Conservation (phyloP, 2,329 filamentous ascomycete genomes). For the Byssothecium circinans region DNA sequence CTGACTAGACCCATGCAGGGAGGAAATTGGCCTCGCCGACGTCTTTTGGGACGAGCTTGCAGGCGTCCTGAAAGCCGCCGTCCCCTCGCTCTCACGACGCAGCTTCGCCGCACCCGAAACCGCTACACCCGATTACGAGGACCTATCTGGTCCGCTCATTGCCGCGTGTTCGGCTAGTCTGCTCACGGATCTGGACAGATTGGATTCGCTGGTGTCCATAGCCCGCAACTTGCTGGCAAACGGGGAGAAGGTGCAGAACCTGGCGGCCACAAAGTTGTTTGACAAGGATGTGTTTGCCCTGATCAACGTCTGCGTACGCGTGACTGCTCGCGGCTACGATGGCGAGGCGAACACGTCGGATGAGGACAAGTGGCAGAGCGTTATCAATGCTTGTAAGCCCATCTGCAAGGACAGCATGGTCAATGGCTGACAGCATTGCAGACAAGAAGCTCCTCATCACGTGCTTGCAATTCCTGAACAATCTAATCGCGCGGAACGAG, state of each 20-base stretch:
- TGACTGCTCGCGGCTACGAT: constrained; percentile 66
- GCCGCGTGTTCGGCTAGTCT: constrained; percentile 61
- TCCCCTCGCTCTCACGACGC: constrained; percentile 63
- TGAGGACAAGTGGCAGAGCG: constrained; percentile 66
- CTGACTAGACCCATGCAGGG: constrained; percentile 36
- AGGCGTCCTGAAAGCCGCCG: constrained; percentile 59
- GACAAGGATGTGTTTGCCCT: constrained; percentile 64
- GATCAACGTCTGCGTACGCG: constrained; percentile 65
- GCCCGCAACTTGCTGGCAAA: constrained; percentile 64
- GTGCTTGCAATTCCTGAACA: constrained; percentile 67
- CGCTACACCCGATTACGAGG: constrained; percentile 58
- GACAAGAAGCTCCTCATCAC: constrained; percentile 67
- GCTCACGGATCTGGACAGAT: constrained; percentile 63
- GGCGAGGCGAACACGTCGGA: constrained; percentile 63
- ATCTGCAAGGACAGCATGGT: too few relatives aligned
- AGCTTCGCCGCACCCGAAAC: constrained; percentile 64
- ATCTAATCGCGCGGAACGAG: constrained; percentile 67
- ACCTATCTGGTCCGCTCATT: constrained; percentile 62
- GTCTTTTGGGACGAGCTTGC: constrained; percentile 63
- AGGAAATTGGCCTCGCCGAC: constrained; percentile 59
- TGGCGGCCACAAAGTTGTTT: constrained; percentile 62
- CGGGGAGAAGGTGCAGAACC: constrained; percentile 63
- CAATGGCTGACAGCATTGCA: constrained; percentile 14
- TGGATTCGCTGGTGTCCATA: constrained; percentile 65
- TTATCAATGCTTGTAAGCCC: constrained; percentile 58